These are phyloP conservation scores for Botrytis squamosa DNA, from an alignment of 2,329 filamentous ascomycete genomes.

Conservation along the genomic window DNA sequence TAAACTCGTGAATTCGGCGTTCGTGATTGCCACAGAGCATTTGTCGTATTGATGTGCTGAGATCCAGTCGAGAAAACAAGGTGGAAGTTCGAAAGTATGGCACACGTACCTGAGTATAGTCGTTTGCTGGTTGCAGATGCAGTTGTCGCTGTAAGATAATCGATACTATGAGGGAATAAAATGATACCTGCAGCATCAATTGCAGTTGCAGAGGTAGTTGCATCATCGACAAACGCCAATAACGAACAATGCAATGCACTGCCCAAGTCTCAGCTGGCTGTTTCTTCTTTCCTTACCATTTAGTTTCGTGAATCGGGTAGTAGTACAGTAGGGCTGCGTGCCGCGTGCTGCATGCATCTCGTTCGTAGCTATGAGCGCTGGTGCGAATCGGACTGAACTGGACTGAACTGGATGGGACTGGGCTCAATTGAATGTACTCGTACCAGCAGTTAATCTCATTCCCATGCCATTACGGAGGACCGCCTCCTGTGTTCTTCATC, in stretches of 20 bases:
- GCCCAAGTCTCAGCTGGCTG: not conserved
- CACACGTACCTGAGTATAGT: not conserved
- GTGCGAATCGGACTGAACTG: not conserved
- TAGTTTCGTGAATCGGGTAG: not conserved
- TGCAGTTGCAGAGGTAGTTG: not conserved
- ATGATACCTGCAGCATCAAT: not conserved
- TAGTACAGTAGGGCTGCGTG: not conserved
- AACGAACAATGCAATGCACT: not conserved
- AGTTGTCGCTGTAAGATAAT: not conserved
- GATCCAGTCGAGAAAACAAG: not conserved
- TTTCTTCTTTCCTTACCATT: not conserved
- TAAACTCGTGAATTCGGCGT: not conserved
- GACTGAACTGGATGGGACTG: not conserved
- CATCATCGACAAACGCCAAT: not conserved
- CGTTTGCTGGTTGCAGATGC: not conserved
- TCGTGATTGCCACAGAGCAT: not conserved
- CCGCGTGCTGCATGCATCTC: not conserved
- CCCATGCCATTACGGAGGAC: not conserved
- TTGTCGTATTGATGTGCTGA: not conserved
- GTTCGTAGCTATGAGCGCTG: not conserved
- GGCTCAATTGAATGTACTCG: not conserved
- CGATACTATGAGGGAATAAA: not conserved
- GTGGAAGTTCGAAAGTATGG: not conserved
- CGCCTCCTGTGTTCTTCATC: not conserved
- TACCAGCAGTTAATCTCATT: not conserved